Conservation (phyloP, 73 alveolate species). For the Effrenium voratum region DNA sequence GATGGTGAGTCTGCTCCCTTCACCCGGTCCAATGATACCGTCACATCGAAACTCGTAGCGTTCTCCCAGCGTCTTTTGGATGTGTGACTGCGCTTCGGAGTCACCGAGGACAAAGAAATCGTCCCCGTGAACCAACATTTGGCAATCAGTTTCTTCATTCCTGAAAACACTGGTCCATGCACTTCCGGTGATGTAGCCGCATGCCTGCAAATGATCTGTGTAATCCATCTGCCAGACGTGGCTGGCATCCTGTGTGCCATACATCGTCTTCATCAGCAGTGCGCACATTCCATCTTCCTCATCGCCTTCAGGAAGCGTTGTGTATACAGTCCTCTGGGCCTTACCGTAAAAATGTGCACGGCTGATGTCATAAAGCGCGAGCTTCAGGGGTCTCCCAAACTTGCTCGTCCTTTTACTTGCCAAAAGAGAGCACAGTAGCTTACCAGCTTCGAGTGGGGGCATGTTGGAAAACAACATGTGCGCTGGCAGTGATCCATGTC, state of each 20-base stretch:
- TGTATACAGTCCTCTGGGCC: conserved; percentile 1
- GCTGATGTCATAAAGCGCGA: neutral
- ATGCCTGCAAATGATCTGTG: neutral
- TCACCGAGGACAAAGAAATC: neutral
- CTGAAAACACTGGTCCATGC: neutral
- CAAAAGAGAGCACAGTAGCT: neutral
- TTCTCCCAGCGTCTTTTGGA: neutral
- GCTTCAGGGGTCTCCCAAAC: neutral
- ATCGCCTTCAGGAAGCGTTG: conserved; percentile 21
- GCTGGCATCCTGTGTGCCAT: neutral
- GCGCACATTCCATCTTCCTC: neutral
- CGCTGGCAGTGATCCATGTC: neutral
- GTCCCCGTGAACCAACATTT: conserved; percentile 5
- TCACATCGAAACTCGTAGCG: conserved; percentile 32
- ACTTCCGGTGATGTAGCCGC: neutral
- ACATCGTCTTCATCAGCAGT: neutral
- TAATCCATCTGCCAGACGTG: neutral
- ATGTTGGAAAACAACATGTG: neutral
- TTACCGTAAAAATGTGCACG: conserved; percentile 28
- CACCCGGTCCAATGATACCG: neutral
- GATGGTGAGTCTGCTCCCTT: neutral
- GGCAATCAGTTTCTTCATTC: neutral
- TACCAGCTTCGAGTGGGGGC: conserved; percentile 5
- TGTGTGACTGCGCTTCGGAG: neutral
- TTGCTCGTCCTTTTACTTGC: neutral